A percentile compares a stretch with the other conserved stretches of the same genome.
Evolutionary conservation across 306 rosid genomes (phyloP).

Genomic region (Bauhinia variegata): DNA sequence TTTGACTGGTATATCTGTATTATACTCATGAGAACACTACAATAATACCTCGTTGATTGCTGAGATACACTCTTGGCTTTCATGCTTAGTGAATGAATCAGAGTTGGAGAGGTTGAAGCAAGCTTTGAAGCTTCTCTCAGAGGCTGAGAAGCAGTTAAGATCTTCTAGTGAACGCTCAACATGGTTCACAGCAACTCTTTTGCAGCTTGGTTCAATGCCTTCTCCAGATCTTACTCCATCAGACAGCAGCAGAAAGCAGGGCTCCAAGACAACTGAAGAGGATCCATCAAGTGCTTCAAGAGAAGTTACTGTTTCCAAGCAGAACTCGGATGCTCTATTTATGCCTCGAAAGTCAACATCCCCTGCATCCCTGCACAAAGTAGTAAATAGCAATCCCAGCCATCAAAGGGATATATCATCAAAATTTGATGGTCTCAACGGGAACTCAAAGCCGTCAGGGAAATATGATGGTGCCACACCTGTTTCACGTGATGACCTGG

Average conservation of each 20-base stretch:
- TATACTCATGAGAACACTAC: slow-evolving; percentile 15
- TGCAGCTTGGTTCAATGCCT: slow-evolving; percentile 88
- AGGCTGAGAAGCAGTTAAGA: slow-evolving; percentile 92
- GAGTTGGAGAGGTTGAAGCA: slow-evolving; percentile 89
- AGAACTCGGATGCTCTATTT: slow-evolving; percentile 58
- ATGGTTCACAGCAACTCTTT: slow-evolving; percentile 94
- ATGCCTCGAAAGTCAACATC: slow-evolving; percentile 58
- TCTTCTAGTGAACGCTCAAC: slow-evolving; percentile 94
- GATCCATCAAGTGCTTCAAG: slow-evolving; percentile 84
- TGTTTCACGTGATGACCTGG: slow-evolving; percentile 60
- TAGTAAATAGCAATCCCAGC: slow-evolving; percentile 48
- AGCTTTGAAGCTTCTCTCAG: slow-evolving; percentile 95
- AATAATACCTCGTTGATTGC: slow-evolving; percentile 14
- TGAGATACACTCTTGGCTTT: slow-evolving; percentile 43
- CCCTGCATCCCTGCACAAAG: slow-evolving; percentile 53
- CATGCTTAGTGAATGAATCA: slow-evolving; percentile 72
- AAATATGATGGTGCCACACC: slow-evolving; percentile 59
- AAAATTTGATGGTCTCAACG: slow-evolving; percentile 46
- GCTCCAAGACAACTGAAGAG: slow-evolving; percentile 74
- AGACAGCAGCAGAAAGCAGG: slow-evolving; percentile 85
- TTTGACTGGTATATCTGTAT: slow-evolving; percentile 3
- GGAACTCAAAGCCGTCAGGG: slow-evolving; percentile 57
- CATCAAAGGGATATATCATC: slow-evolving; percentile 51
- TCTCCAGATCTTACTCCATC: slow-evolving; percentile 81
- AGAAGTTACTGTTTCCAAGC: slow-evolving; percentile 58